Evolutionary conservation across 2,329 filamentous ascomycete genomes (phyloP).

Genomic region (Talaromyces sp.): DNA sequence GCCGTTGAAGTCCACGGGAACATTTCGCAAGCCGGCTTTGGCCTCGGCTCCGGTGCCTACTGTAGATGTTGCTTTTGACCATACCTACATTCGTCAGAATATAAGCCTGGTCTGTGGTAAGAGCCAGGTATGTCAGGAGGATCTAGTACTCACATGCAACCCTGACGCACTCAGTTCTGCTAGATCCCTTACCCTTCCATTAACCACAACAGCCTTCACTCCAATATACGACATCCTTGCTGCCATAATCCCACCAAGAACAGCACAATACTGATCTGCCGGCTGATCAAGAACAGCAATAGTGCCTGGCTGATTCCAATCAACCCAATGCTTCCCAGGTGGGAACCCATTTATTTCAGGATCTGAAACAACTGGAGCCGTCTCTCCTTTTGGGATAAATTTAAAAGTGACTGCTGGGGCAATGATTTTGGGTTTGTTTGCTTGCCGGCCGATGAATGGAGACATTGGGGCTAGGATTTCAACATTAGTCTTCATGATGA

Average conservation of each 20-base stretch:
- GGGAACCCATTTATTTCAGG: constrained; percentile 49
- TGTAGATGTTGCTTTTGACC: constrained; percentile 40
- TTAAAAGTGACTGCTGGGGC: constrained; percentile 42
- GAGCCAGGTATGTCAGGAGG: not conserved
- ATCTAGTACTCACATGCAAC: constrained; percentile 15
- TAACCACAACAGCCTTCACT: constrained; percentile 59
- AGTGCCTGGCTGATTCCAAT: constrained; percentile 55
- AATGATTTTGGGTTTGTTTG: constrained; percentile 31
- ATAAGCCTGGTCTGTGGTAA: not conserved
- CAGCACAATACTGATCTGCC: constrained; percentile 59
- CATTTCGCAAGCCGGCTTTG: constrained; percentile 37
- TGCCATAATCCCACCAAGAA: constrained; percentile 73
- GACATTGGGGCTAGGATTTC: constrained; percentile 30
- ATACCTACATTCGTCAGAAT: constrained; percentile 31
- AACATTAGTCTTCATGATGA: not conserved
- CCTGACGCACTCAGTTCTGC: constrained; percentile 52
- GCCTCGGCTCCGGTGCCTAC: constrained; percentile 44
- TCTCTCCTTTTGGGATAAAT: constrained; percentile 55
- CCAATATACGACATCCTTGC: constrained; percentile 60
- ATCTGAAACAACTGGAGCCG: constrained; percentile 29
- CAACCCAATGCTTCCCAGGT: constrained; percentile 61
- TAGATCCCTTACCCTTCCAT: constrained; percentile 64
- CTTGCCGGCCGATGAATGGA: constrained; percentile 26
- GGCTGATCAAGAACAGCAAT: constrained; percentile 65
- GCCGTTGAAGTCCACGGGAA: constrained; percentile 37